phyloP scores from a whole-genome alignment of 371 early-diverging fungal genomes.

The Vairimorpha necatrix region DNA sequence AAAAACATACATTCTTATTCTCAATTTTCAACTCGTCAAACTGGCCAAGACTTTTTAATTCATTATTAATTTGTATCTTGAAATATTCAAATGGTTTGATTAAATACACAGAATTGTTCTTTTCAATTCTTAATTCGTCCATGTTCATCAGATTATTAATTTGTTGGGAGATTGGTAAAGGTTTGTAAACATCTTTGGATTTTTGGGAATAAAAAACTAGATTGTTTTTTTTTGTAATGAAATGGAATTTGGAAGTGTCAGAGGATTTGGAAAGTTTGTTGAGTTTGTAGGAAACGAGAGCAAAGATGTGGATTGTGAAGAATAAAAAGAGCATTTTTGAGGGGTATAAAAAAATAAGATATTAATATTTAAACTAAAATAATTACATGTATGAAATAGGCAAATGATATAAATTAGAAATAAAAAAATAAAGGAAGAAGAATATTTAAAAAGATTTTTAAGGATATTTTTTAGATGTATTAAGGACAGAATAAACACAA shows the following conservation, averaged over 20 bases:
- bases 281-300: not conserved
- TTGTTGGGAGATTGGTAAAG: not conserved
- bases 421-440: no score
- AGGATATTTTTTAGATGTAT: no score
- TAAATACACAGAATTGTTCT: not conserved
- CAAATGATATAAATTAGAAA: no score
- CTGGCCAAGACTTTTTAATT: not conserved
- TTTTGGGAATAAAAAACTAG: not conserved
- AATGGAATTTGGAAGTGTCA: not conserved
- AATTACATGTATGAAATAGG: no score
- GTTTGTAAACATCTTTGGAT: not conserved
- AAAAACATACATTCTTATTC: not conserved
- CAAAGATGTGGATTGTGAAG: not conserved
- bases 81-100: not conserved
- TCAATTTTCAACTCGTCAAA: not conserved
- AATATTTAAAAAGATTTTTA: no score
- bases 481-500: no score
- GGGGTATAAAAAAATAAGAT: not conserved
- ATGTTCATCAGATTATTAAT: not conserved
- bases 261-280: not conserved
- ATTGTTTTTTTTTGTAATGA: not conserved
- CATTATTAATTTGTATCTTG: not conserved
- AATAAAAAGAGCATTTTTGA: not conserved
- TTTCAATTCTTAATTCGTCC: not conserved
- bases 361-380: no score